Conservation (phyloP, 805 yeast species). For the Ogataea kodamae region DNA sequence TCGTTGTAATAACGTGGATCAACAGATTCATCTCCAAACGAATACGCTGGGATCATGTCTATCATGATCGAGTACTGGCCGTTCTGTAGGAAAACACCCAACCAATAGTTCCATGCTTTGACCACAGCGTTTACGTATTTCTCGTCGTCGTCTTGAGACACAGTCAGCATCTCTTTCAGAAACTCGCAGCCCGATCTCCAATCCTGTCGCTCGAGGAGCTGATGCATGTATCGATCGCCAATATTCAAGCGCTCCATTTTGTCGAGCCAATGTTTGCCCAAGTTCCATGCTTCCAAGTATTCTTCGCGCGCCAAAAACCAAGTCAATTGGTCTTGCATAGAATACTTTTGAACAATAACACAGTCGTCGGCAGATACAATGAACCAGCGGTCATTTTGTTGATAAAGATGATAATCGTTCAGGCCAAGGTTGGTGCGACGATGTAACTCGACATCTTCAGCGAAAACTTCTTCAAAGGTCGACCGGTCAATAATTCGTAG, state of each 20-base stretch:
- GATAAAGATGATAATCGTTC: constrained; percentile 75
- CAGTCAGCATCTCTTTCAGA: constrained; percentile 38
- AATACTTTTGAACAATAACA: constrained; percentile 69
- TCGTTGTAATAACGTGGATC: constrained; percentile 42
- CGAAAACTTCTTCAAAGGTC: constrained; percentile 69
- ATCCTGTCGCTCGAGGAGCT: constrained; percentile 37
- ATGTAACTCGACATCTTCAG: constrained; percentile 70
- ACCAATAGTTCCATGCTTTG: constrained; percentile 65
- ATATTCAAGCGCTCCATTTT: constrained; percentile 49
- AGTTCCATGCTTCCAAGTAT: constrained; percentile 73
- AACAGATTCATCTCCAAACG: constrained; percentile 30
- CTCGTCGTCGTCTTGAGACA: constrained; percentile 22
- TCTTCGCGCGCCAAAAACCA: constrained; percentile 63
- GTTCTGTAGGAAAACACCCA: constrained; percentile 47
- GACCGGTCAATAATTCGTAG: constrained; percentile 60
- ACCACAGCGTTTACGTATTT: constrained; percentile 22
- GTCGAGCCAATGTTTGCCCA: constrained; percentile 56
- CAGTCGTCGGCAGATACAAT: constrained; percentile 81
- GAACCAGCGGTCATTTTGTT: constrained; percentile 49
- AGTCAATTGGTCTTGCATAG: constrained; percentile 60
- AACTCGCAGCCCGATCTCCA: constrained; percentile 59
- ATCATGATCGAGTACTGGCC: constrained; percentile 47
- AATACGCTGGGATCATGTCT: constrained; percentile 50
- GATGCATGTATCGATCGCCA: constrained; percentile 56
- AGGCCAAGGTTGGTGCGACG: constrained; percentile 58